phyloP scores from a whole-genome alignment of 2,329 filamentous ascomycete species.

The Cryoendolithus antarcticus region DNA sequence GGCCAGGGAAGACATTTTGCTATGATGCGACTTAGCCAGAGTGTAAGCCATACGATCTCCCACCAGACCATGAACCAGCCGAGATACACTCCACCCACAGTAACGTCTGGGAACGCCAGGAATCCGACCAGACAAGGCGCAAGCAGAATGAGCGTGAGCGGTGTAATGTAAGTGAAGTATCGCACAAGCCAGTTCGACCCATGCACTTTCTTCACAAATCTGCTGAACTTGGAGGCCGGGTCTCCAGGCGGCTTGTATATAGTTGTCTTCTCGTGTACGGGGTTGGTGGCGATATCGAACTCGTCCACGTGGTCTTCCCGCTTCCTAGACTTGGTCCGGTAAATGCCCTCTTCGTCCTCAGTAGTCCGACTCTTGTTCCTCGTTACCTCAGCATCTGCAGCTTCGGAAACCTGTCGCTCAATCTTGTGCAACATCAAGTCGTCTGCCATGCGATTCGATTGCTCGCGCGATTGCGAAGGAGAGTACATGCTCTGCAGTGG shows the following conservation, averaged over 20 bases:
- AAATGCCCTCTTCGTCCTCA: constrained; percentile 32
- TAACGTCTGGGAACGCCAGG: constrained; percentile 39
- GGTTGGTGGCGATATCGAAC: constrained; percentile 55
- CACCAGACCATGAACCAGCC: constrained; percentile 95
- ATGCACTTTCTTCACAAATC: constrained; percentile 53
- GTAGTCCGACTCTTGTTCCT: constrained; percentile 16
- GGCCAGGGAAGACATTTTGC: constrained; percentile 53
- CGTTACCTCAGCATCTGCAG: constrained; percentile 14
- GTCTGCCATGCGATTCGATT: constrained; percentile 50
- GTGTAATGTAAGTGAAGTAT: constrained; percentile 60
- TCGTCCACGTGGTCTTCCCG: constrained; percentile 50
- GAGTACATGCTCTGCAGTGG: constrained; percentile 27
- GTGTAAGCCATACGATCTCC: constrained; percentile 79
- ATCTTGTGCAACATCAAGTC: constrained; percentile 53
- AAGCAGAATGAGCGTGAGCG: constrained; percentile 50
- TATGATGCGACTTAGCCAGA: constrained; percentile 62
- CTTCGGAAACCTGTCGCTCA: constrained; percentile 45
- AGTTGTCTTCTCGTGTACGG: constrained; percentile 53
- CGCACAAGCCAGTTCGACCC: constrained; percentile 54
- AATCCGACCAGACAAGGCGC: constrained; percentile 56
- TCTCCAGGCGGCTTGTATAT: constrained; percentile 53
- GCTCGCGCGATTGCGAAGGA: constrained; percentile 45
- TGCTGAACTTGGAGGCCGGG: constrained; percentile 48
- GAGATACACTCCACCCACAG: constrained; percentile 62
- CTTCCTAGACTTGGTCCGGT: constrained; percentile 38